These are phyloP conservation scores for Immersiella caudata DNA, from an alignment of 495 filamentous ascomycete genomes.

Conservation along the genomic window DNA sequence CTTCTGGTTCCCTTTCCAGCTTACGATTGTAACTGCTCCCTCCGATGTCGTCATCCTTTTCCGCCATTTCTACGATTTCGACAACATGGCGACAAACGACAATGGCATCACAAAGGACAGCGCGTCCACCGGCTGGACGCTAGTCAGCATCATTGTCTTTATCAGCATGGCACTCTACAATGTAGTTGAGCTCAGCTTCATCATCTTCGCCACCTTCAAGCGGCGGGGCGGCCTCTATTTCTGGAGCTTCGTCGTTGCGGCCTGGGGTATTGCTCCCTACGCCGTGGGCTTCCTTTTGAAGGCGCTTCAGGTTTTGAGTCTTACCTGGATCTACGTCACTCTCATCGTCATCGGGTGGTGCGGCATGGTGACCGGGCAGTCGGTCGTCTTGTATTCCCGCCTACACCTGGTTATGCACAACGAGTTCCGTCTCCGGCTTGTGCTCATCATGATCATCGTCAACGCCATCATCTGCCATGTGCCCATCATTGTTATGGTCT, in stretches of 20 bases:
- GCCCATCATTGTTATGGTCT: slow-evolving; percentile 61
- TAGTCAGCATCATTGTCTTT: neutral
- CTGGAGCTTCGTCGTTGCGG: slow-evolving; percentile 6
- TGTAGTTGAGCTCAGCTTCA: neutral
- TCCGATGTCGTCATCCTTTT: too few species aligned
- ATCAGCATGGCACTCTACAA: neutral
- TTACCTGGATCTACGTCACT: neutral
- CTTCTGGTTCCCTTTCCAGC: too few species aligned
- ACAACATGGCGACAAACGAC: too few species aligned
- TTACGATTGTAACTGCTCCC: too few species aligned
- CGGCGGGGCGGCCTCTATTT: neutral
- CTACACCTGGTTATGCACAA: slow-evolving; percentile 2
- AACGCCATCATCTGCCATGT: slow-evolving; percentile 59
- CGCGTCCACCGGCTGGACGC: too few species aligned
- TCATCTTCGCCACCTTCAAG: slow-evolving; percentile 7
- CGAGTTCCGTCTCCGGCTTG: neutral
- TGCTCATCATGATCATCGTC: slow-evolving; percentile 49
- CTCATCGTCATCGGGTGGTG: neutral
- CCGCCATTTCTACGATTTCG: too few species aligned
- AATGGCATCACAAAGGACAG: too few species aligned
- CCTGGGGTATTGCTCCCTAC: neutral
- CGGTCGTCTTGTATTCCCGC: neutral
- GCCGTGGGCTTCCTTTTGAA: neutral
- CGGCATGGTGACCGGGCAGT: neutral
- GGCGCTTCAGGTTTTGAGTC: neutral